A percentile compares a stretch with the other conserved stretches of the same genome.
Conservation (phyloP, 495 filamentous ascomycete genomes). For the Neurospora pannonica region DNA sequence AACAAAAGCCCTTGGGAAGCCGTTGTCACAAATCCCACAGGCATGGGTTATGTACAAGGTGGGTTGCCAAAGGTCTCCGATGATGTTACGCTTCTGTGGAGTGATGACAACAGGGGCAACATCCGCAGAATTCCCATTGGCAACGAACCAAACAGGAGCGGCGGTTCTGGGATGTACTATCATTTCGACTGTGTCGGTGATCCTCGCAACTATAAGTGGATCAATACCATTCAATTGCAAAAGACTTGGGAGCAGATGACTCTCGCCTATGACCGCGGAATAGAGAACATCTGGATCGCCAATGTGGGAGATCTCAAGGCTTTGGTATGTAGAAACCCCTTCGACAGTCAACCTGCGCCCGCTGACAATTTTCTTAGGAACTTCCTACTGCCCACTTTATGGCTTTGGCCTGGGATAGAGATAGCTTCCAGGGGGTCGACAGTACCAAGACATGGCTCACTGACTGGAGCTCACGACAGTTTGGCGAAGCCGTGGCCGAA, state of each 20-base stretch:
- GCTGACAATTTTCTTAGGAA: slow-evolving; percentile 16
- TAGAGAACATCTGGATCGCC: slow-evolving; percentile 53
- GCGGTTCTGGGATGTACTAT: slow-evolving; percentile 58
- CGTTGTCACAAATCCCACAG: slow-evolving; percentile 44
- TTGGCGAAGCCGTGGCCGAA: slow-evolving; percentile 22
- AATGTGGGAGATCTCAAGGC: slow-evolving; percentile 61
- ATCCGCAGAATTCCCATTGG: slow-evolving; percentile 48
- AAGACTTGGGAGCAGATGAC: slow-evolving; percentile 46
- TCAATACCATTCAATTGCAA: slow-evolving; percentile 51
- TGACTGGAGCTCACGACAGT: slow-evolving; percentile 32
- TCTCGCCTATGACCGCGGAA: slow-evolving; percentile 45
- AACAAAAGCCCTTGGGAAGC: slow-evolving; percentile 32
- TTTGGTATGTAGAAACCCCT: slow-evolving; percentile 23
- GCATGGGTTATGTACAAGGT: slow-evolving; percentile 55
- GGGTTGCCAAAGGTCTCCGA: slow-evolving; percentile 38
- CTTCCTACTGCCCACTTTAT: slow-evolving; percentile 50
- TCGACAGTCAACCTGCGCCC: neutral
- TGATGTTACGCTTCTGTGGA: slow-evolving; percentile 55
- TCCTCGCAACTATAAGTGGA: slow-evolving; percentile 53
- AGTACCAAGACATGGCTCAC: slow-evolving; percentile 40
- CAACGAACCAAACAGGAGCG: slow-evolving; percentile 42
- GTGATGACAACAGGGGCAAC: slow-evolving; percentile 61
- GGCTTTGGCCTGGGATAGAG: slow-evolving; percentile 50
- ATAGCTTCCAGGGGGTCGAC: slow-evolving; percentile 28
- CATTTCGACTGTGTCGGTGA: slow-evolving; percentile 58